These are phyloP conservation scores for Gossypium turneri DNA, from an alignment of 345 rosid genomes.

Conservation along the genomic window DNA sequence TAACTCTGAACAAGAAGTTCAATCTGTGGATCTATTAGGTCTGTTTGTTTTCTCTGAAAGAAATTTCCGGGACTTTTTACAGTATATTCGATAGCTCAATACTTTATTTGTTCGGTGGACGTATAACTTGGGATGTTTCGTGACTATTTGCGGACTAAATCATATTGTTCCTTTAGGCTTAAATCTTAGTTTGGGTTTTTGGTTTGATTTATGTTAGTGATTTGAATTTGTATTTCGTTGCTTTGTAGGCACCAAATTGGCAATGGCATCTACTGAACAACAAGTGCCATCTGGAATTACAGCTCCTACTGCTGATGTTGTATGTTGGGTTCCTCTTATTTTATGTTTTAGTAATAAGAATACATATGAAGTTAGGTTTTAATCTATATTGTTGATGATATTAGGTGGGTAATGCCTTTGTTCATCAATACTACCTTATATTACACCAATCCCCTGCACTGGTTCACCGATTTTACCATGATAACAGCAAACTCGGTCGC, in stretches of 20 bases:
- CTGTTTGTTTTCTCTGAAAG: conserved; percentile 8
- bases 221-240: conserved; percentile 11
- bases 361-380: neutral
- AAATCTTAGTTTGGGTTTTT: neutral
- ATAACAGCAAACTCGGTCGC: conserved; percentile 85
- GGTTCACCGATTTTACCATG: conserved; percentile 94
- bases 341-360: neutral
- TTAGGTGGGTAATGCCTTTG: conserved; percentile 95
- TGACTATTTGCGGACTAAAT: too few species aligned
- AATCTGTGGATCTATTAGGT: neutral
- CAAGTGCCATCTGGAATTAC: conserved; percentile 37
- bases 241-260: conserved; percentile 20
- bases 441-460: conserved; percentile 84
- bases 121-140: neutral
- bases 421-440: conserved; percentile 86
- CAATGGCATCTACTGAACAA: conserved; percentile 50
- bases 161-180: neutral
- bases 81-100: neutral
- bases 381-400: neutral
- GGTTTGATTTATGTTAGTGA: neutral
- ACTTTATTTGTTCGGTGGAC: neutral
- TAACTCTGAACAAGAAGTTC: neutral
- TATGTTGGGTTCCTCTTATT: conserved; percentile 17
- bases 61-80: neutral
- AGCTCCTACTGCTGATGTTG: conserved; percentile 35